phyloP scores from a whole-genome alignment of 2,329 filamentous ascomycete species.

The Talaromyces sp. region DNA sequence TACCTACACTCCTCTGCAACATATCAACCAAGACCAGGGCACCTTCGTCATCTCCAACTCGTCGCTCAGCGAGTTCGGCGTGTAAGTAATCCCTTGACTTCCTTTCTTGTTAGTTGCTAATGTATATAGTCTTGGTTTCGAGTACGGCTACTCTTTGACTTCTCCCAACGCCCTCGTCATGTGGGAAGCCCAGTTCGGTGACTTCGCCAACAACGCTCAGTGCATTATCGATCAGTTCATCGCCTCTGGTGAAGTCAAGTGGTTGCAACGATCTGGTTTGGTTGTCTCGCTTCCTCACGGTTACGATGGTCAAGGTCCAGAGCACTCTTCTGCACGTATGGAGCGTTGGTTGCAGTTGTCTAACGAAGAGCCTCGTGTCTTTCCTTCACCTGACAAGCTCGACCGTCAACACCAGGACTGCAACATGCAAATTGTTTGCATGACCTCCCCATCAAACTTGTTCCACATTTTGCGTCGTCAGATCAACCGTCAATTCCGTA shows the following conservation, averaged over 20 bases:
- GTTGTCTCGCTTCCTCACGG: constrained; percentile 96
- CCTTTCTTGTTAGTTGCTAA: constrained; percentile 37
- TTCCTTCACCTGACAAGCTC: constrained; percentile 81
- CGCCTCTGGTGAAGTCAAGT: constrained; percentile 95
- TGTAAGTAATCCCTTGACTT: constrained; percentile 41
- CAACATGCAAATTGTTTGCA: constrained; percentile 98
- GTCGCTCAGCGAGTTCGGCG: constrained; percentile 68
- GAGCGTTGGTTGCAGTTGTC: constrained; percentile 96
- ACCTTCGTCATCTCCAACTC: constrained; percentile 98
- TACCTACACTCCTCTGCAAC: constrained; percentile 87
- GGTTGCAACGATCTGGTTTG: constrained; percentile 95
- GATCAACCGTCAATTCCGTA: constrained; percentile 98
- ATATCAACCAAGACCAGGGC: constrained; percentile 85
- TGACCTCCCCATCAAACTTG: constrained; percentile 91
- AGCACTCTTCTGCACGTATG: constrained; percentile 95
- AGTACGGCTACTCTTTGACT: constrained; percentile 96
- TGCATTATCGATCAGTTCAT: constrained; percentile 99
- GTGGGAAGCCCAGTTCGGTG: constrained; percentile 99
- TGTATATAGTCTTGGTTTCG: constrained; percentile 79
- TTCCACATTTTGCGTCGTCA: constrained; percentile 96
- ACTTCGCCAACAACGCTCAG: constrained; percentile 99
- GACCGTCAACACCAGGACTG: constrained; percentile 98
- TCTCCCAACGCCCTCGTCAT: constrained; percentile 96
- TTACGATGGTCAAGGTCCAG: constrained; percentile 95
- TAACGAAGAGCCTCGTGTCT: constrained; percentile 94